Conservation (phyloP, 495 filamentous ascomycete genomes). For the Aspergillus nanangensis region DNA sequence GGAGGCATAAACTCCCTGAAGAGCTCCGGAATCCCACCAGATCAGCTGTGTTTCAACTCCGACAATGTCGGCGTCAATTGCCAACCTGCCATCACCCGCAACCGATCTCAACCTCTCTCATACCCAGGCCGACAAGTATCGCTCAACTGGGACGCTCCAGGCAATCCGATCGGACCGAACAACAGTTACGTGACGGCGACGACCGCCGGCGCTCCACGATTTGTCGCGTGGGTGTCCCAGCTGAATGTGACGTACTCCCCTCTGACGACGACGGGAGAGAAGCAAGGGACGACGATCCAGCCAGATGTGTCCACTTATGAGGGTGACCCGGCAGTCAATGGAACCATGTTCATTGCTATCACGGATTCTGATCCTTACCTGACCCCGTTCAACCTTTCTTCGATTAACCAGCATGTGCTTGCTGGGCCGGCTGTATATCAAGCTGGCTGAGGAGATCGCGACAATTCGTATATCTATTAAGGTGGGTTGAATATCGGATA, state of each 20-base stretch:
- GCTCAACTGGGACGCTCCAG: conserved; percentile 70
- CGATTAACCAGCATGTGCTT: conserved; percentile 73
- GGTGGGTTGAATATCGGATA: too few relatives aligned
- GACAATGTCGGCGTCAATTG: conserved; percentile 52
- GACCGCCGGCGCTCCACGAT: conserved; percentile 54
- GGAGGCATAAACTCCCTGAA: conserved; percentile 31
- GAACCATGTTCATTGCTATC: conserved; percentile 74
- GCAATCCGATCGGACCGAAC: conserved; percentile 70
- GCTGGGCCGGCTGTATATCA: conserved; percentile 73
- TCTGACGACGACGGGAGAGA: conserved; percentile 43
- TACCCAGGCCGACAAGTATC: conserved; percentile 71
- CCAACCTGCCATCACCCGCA: conserved; percentile 59
- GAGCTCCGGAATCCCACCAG: conserved; percentile 29
- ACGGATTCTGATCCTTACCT: conserved; percentile 65
- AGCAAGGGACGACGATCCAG: conserved; percentile 53
- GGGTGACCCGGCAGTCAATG: conserved; percentile 68
- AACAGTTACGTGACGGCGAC: conserved; percentile 70
- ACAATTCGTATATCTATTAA: background rate
- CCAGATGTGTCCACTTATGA: conserved; percentile 57
- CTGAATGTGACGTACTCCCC: conserved; percentile 80
- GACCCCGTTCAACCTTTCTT: conserved; percentile 71
- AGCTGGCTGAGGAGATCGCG: conserved; percentile 51
- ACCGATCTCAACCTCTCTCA: conserved; percentile 63
- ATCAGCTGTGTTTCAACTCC: conserved; percentile 45
- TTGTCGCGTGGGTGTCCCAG: conserved; percentile 77